Percentiles rank a stretch among this genome's conserved stretches.
Conservation (phyloP, 108 stramenopile genomes). For the Pseudonitzschia multiseries region DNA sequence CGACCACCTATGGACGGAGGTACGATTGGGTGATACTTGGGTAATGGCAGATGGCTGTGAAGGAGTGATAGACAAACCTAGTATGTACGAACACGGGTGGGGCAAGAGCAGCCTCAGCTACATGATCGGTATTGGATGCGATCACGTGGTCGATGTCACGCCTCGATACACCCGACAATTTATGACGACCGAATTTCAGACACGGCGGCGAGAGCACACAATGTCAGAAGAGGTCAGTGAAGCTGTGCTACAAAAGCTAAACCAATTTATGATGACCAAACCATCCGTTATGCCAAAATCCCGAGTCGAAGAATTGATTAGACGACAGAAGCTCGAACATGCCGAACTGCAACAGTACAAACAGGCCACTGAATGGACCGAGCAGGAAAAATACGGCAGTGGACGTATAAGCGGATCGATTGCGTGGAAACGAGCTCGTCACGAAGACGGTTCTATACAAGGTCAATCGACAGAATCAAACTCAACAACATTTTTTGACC, state of each 20-base stretch:
- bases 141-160: constrained; percentile 90
- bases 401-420: constrained; percentile 70
- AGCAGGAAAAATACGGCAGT: constrained; percentile 38
- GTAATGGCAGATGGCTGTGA: constrained; percentile 95
- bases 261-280: constrained; percentile 30
- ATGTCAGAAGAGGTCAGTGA: constrained; percentile 42
- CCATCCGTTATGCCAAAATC: constrained; percentile 1
- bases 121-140: constrained; percentile 60
- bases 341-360: constrained; percentile 29
- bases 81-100: constrained; percentile 98
- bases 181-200: constrained; percentile 55
- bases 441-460: background rate
- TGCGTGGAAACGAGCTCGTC: constrained; percentile 67
- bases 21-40: constrained; percentile 74
- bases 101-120: constrained; percentile 87
- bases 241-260: constrained; percentile 39
- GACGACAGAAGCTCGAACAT: constrained; percentile 29
- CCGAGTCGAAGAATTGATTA: constrained; percentile 27
- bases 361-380: constrained; percentile 41
- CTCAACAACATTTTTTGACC: background rate
- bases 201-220: constrained; percentile 49
- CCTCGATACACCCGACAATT: constrained; percentile 85
- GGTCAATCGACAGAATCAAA: background rate
- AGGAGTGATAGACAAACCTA: constrained; percentile 86
- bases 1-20: constrained; percentile 99